phyloP scores from a whole-genome alignment of 2,329 filamentous ascomycete genomes.

The Clarireedia sp. region DNA sequence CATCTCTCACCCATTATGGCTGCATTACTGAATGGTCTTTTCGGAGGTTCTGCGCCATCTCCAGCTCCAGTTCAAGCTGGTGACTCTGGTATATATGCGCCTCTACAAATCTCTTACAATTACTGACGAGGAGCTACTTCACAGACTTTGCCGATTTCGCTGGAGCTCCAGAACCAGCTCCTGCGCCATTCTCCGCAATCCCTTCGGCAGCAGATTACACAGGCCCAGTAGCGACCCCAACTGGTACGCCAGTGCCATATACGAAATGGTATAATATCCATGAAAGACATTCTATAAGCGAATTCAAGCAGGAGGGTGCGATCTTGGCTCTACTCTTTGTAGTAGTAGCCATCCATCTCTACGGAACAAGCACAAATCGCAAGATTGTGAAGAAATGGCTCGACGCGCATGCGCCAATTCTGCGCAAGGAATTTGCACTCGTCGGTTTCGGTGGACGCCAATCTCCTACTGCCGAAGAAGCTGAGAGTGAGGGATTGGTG shows the following conservation, averaged over 20 bases:
- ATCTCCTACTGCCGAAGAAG: conserved; percentile 37
- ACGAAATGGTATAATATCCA: conserved; percentile 97
- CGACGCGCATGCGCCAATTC: conserved; percentile 59
- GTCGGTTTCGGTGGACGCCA: conserved; percentile 67
- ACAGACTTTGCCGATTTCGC: conserved; percentile 94
- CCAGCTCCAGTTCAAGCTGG: conserved; percentile 41
- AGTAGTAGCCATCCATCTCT: conserved; percentile 70
- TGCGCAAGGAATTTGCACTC: conserved; percentile 76
- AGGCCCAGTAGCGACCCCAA: conserved; percentile 36
- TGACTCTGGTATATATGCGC: conserved; percentile 50
- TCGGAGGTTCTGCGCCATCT: conserved; percentile 58
- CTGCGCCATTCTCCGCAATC: conserved; percentile 39
- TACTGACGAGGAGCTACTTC: conserved; percentile 9
- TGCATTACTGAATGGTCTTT: conserved; percentile 44
- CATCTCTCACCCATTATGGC: conserved; percentile 23
- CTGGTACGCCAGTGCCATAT: conserved; percentile 54
- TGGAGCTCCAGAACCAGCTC: conserved; percentile 60
- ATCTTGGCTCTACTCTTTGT: conserved; percentile 69
- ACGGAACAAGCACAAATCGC: conserved; percentile 74
- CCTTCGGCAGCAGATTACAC: conserved; percentile 39
- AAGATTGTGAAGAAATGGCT: conserved; percentile 76
- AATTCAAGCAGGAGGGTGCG: conserved; percentile 82
- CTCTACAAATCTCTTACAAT: conserved; percentile 25
- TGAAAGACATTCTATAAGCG: conserved; percentile 74
- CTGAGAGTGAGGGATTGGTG: conserved; percentile 34